phyloP scores from a whole-genome alignment of 805 yeast genomes.

The Candida rishiriensis region DNA sequence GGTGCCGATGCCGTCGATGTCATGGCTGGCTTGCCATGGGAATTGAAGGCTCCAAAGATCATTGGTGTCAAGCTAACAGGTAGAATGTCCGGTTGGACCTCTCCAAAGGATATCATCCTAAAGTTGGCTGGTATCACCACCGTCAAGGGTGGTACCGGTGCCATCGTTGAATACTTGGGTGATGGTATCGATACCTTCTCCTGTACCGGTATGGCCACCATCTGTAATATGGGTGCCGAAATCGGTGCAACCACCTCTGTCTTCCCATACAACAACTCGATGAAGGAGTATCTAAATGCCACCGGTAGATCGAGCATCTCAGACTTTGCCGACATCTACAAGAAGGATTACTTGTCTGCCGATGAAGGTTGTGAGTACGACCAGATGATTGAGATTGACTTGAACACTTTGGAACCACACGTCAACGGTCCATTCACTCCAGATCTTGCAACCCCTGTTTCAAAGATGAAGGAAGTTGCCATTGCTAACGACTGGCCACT shows the following conservation, averaged over 20 bases:
- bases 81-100: slow-evolving; percentile 83
- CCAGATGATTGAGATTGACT: slow-evolving; percentile 84
- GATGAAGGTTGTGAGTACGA: slow-evolving; percentile 91
- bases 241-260: slow-evolving; percentile 98
- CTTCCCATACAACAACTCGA: slow-evolving; percentile 75
- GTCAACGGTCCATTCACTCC: slow-evolving; percentile 99
- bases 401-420: slow-evolving; percentile 85
- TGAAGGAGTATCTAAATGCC: slow-evolving; percentile 61
- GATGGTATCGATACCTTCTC: slow-evolving; percentile 85
- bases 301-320: slow-evolving; percentile 85
- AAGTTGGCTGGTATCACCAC: slow-evolving; percentile 88
- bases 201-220: slow-evolving; percentile 99
- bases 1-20: slow-evolving; percentile 99
- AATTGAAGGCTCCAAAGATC: slow-evolving; percentile 92
- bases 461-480: slow-evolving; percentile 72
- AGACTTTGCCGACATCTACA: slow-evolving; percentile 53
- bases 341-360: slow-evolving; percentile 59
- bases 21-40: slow-evolving; percentile 97
- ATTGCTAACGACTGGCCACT: slow-evolving; percentile 79
- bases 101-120: slow-evolving; percentile 96
- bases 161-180: slow-evolving; percentile 94
- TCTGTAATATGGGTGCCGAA: slow-evolving; percentile 99
- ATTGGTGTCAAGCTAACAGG: slow-evolving; percentile 95
- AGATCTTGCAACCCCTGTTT: slow-evolving; percentile 90
- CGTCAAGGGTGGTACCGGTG: slow-evolving; percentile 98